A percentile compares a stretch with the other conserved stretches of the same genome.
Evolutionary conservation across 2,329 filamentous ascomycete species (phyloP).

Genomic region (Trichophyton verrucosum): DNA sequence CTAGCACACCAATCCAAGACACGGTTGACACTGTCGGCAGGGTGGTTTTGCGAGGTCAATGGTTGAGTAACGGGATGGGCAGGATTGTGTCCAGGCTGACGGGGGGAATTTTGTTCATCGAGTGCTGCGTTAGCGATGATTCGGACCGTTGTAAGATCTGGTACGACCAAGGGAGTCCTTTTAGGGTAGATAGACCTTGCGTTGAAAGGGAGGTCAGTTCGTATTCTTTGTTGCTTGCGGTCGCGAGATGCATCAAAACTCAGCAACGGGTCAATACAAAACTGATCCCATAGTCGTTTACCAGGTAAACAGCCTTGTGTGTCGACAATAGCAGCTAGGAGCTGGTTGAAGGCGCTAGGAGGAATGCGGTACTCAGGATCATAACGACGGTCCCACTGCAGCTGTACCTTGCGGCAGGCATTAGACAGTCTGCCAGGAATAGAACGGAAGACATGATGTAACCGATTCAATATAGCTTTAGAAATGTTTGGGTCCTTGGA

Average conservation of each 20-base stretch:
- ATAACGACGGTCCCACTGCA: constrained; percentile 11
- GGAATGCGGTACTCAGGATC: constrained; percentile 20
- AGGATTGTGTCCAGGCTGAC: neutral
- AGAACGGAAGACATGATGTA: constrained; percentile 22
- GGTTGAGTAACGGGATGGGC: neutral
- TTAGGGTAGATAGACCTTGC: constrained; percentile 16
- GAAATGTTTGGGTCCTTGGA: neutral
- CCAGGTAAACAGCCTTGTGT: constrained; percentile 38
- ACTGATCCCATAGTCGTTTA: constrained; percentile 36
- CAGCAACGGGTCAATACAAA: constrained; percentile 28
- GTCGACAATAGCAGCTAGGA: constrained; percentile 44
- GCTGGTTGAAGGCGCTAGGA: constrained; percentile 36
- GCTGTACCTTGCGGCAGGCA: constrained; percentile 16
- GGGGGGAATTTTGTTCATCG: constrained; percentile 15
- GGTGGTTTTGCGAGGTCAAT: constrained; percentile 4
- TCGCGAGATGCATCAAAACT: neutral
- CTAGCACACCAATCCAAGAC: constrained; percentile 26
- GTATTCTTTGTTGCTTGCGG: neutral
- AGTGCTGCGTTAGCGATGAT: constrained; percentile 26
- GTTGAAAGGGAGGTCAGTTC: neutral
- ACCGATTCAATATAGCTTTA: constrained; percentile 18
- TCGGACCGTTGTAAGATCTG: constrained; percentile 26
- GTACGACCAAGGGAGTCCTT: constrained; percentile 21
- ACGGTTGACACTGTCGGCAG: constrained; percentile 11
- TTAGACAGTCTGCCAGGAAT: constrained; percentile 23